A percentile compares a stretch with the other conserved stretches of the same genome.
These are phyloP conservation scores for Globisporangium apiculatum DNA, from an alignment of 352 stramenopile species.

Conservation along the genomic window DNA sequence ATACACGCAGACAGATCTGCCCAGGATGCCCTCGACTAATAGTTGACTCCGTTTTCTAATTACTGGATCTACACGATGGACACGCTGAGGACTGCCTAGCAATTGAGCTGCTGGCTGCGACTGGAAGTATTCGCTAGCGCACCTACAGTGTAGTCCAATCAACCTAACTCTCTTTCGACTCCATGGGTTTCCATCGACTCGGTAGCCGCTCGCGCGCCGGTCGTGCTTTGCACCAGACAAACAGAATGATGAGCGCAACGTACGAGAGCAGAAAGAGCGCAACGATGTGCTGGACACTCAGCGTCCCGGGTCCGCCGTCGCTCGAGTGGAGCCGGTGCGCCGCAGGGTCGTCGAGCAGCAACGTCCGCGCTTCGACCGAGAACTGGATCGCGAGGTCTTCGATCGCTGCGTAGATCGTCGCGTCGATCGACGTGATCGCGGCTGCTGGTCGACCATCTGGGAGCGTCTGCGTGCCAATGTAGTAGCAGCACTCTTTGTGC, in stretches of 20 bases:
- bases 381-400: slow-evolving; percentile 78
- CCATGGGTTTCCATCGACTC: slow-evolving; percentile 72
- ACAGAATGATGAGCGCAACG: slow-evolving; percentile 56
- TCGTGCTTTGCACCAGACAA: slow-evolving; percentile 73
- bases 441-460: slow-evolving; percentile 59
- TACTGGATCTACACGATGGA: no score
- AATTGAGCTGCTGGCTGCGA: no score
- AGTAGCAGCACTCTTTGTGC: slow-evolving; percentile 83
- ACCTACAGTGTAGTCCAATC: no score
- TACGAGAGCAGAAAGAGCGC: slow-evolving; percentile 58
- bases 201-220: slow-evolving; percentile 65
- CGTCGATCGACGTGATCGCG: slow-evolving; percentile 53
- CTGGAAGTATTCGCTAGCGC: no score
- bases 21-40: no score
- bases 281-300: slow-evolving; percentile 59
- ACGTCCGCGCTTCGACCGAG: slow-evolving; percentile 55
- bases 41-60: no score
- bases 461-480: slow-evolving; percentile 68
- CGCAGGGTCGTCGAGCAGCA: slow-evolving; percentile 36
- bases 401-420: slow-evolving; percentile 71
- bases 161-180: slow-evolving; percentile 56
- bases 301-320: slow-evolving; percentile 21
- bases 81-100: no score
- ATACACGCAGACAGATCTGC: no score
- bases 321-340: slow-evolving; percentile 16